A percentile compares a stretch with the other conserved stretches of the same genome.
Conservation (phyloP, 1,284 basidiomycete species). For the Kalmanozyma brasiliensis region DNA sequence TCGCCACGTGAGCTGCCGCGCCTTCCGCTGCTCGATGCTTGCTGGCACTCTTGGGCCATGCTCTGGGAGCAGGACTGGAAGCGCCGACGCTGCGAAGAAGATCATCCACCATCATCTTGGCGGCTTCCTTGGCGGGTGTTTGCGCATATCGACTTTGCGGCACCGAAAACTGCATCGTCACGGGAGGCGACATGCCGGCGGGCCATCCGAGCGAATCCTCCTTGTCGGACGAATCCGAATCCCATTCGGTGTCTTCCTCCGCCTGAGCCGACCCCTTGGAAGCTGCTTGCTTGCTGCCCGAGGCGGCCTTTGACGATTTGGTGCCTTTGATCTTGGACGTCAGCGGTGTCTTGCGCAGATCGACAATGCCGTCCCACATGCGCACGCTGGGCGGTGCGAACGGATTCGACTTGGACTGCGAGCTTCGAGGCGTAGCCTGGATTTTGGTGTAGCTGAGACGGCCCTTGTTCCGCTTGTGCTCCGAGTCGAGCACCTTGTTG, state of each 20-base stretch:
- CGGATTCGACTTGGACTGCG: slow-evolving; percentile 53
- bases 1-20: slow-evolving; percentile 7
- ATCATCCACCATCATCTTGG: slow-evolving; percentile 64
- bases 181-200: slow-evolving; percentile 83
- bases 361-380: slow-evolving; percentile 79
- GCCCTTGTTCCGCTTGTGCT: slow-evolving; percentile 50
- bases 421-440: slow-evolving; percentile 46
- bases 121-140: slow-evolving; percentile 69
- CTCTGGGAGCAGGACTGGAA: slow-evolving; percentile 35
- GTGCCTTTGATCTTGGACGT: slow-evolving; percentile 37
- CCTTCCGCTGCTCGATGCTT: slow-evolving; percentile 8
- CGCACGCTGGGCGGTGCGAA: slow-evolving; percentile 53
- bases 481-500: slow-evolving; percentile 53
- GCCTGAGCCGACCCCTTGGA: slow-evolving; percentile 7
- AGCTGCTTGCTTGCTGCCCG: slow-evolving; percentile 71
- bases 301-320: slow-evolving; percentile 53
- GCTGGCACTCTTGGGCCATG: slow-evolving; percentile 42
- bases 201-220: slow-evolving; percentile 70
- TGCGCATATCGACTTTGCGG: slow-evolving; percentile 75
- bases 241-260: slow-evolving; percentile 57
- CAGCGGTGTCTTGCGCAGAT: slow-evolving; percentile 75
- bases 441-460: slow-evolving; percentile 50
- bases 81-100: slow-evolving; percentile 61
- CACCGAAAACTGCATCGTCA: slow-evolving; percentile 83
- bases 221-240: slow-evolving; percentile 68